Base-by-base conservation (phyloP, 1,284 basidiomycete genomes). In the Trametes polyzona region DNA sequence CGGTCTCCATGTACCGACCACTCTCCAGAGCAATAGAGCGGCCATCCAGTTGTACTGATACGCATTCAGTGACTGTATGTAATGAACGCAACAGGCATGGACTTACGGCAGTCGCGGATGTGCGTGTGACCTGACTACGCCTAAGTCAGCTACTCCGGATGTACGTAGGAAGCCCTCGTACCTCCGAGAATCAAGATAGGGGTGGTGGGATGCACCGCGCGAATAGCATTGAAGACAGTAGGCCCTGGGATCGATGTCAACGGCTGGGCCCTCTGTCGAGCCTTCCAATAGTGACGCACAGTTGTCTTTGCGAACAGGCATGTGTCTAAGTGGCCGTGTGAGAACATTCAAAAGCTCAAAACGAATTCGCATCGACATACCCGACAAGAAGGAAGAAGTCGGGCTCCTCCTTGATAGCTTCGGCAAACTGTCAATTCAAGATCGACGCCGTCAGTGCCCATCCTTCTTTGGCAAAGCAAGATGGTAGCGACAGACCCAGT, bases 1-100 rank as follows among this genome's bases (percentile, higher is more conserved):
- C 78, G 6, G 93, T 94, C 74, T 95, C 93, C 86, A 95, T 89
- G 71, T 93, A 95, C 23, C 90, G 79, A 42, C 93, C 93, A 52
- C 90, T 92, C 64, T 92, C 90, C 33, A 95, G 73, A 1, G 84
- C 78, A 78, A 92, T 88, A 0, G 84, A 82, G 17, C 85, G 81
- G 6, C 81, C 80, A 66, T 88, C 87, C 26, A 81, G 72, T 70
- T 85, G 83, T 23, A 81, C 82, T 78, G 29, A 2, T 12, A 37
- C 3, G 5, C 12, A 37, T 17, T 50, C 12, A 50, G 36, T 37
- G 2, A 19, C 1, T 14, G 16, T 12, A 11, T 19, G 12, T 4
- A 37, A 17, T 27, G 10, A n/a, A 14, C 14, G 30, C 33, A 24
- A 23, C 1, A 23, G 4, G 6, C 10, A 8, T 4, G 8, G 0